phyloP scores from a whole-genome alignment of 805 yeast species.

The Starmerella vaccinii region DNA sequence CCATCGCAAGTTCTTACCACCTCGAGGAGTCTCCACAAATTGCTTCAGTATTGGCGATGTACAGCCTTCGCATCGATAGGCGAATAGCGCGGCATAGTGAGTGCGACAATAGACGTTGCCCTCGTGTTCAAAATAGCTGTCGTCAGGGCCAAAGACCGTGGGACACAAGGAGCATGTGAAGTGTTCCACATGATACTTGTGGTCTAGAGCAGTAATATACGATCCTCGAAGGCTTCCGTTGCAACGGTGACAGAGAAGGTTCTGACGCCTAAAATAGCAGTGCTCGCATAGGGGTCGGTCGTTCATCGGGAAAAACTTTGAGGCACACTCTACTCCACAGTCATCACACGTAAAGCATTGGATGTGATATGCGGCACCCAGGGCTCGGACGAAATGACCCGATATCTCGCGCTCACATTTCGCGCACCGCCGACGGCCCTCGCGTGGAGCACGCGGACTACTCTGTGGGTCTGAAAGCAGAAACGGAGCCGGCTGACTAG shows the following conservation, averaged over 20 bases:
- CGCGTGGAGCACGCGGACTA: background rate
- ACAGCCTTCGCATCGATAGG: conserved; percentile 90
- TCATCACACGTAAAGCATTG: conserved; percentile 80
- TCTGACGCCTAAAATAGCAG: conserved; percentile 78
- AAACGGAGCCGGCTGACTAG: background rate
- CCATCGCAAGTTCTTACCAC: conserved; percentile 93
- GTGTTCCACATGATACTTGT: conserved; percentile 88
- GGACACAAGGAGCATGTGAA: conserved; percentile 84
- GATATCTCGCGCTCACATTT: conserved; percentile 44
- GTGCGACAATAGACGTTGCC: conserved; percentile 78
- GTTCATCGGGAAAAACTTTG: conserved; percentile 81
- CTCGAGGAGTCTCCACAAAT: conserved; percentile 82
- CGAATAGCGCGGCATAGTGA: conserved; percentile 78
- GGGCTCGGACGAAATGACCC: conserved; percentile 79
- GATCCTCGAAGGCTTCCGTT: conserved; percentile 80
- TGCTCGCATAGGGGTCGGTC: conserved; percentile 68
- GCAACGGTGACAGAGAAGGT: conserved; percentile 79
- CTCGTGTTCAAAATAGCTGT: conserved; percentile 82
- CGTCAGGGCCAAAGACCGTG: conserved; percentile 78
- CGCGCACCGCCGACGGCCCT: conserved; percentile 34
- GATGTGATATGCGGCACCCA: conserved; percentile 69
- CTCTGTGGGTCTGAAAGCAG: background rate
- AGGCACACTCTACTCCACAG: conserved; percentile 70
- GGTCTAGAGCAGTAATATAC: conserved; percentile 85
- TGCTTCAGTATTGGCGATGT: conserved; percentile 83